Conservation (phyloP, 2,329 filamentous ascomycete genomes). For the Thyridium curvatum region DNA sequence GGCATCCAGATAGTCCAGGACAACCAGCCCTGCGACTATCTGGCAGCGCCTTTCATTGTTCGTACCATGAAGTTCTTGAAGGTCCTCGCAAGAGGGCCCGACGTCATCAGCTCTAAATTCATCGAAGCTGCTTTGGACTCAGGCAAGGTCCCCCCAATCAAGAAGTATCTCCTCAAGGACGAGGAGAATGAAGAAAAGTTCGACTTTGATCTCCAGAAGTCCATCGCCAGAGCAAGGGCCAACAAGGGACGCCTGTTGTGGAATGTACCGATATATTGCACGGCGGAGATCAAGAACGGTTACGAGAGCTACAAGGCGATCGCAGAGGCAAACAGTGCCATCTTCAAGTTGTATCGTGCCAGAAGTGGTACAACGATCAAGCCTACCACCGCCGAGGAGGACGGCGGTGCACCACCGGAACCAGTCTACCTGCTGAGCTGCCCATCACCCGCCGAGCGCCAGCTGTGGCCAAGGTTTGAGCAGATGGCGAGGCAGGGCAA, state of each 20-base stretch:
- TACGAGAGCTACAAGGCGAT: constrained; percentile 81
- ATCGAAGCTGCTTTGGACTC: constrained; percentile 70
- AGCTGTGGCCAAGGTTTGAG: constrained; percentile 73
- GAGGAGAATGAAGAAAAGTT: constrained; percentile 65
- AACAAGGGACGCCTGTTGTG: constrained; percentile 73
- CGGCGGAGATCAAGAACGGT: constrained; percentile 71
- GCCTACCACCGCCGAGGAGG: constrained; percentile 54
- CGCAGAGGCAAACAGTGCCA: constrained; percentile 80
- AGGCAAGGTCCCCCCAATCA: constrained; percentile 56
- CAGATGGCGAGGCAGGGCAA: constrained; percentile 72
- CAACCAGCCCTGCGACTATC: constrained; percentile 69
- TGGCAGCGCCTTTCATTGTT: constrained; percentile 80
- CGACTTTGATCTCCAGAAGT: constrained; percentile 61
- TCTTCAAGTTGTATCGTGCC: constrained; percentile 70
- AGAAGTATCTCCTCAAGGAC: constrained; percentile 66
- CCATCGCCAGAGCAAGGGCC: constrained; percentile 62
- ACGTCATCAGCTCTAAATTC: constrained; percentile 70
- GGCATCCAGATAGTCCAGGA: constrained; percentile 79
- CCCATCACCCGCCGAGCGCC: constrained; percentile 57
- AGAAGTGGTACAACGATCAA: constrained; percentile 63
- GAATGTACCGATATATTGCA: constrained; percentile 78
- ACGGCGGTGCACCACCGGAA: constrained; percentile 54
- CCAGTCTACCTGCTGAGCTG: constrained; percentile 82
- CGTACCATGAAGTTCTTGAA: constrained; percentile 92
- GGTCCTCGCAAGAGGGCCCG: constrained; percentile 74